phyloP scores from a whole-genome alignment of 2,329 filamentous ascomycete genomes.

The Colletotrichum sojae region DNA sequence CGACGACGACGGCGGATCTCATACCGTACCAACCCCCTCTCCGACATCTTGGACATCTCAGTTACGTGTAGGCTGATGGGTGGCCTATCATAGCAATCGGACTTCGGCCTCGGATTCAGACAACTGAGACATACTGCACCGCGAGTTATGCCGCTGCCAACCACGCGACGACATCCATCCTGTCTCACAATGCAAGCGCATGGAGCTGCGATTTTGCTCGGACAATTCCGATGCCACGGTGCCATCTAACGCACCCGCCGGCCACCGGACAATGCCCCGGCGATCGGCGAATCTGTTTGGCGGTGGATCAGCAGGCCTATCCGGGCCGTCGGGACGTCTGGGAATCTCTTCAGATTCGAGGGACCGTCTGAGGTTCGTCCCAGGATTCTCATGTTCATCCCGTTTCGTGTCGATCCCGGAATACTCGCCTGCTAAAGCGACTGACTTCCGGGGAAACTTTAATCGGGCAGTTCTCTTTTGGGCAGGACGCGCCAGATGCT shows the following conservation, averaged over 20 bases:
- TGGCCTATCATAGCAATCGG: neutral
- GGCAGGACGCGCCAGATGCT: too few relatives aligned
- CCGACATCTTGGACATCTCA: neutral
- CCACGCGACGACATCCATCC: neutral
- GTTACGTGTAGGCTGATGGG: neutral
- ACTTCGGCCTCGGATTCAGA: neutral
- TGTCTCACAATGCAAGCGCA: neutral
- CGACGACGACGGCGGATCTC: neutral
- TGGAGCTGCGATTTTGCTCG: neutral
- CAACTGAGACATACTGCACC: neutral
- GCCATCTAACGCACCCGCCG: neutral
- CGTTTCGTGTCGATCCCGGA: conserved; percentile 15
- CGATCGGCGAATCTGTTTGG: neutral
- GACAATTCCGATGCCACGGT: neutral
- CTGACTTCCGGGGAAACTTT: neutral
- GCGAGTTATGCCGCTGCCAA: neutral
- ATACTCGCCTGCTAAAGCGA: neutral
- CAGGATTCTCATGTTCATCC: conserved; percentile 7
- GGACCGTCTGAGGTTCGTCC: conserved; percentile 14
- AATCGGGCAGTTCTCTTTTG: neutral
- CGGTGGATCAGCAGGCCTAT: neutral
- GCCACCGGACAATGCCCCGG: neutral
- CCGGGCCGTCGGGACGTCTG: neutral
- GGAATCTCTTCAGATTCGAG: neutral
- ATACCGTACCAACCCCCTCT: conserved; percentile 3